phyloP scores from a whole-genome alignment of 805 yeast species.

The Spathaspora arborariae region DNA sequence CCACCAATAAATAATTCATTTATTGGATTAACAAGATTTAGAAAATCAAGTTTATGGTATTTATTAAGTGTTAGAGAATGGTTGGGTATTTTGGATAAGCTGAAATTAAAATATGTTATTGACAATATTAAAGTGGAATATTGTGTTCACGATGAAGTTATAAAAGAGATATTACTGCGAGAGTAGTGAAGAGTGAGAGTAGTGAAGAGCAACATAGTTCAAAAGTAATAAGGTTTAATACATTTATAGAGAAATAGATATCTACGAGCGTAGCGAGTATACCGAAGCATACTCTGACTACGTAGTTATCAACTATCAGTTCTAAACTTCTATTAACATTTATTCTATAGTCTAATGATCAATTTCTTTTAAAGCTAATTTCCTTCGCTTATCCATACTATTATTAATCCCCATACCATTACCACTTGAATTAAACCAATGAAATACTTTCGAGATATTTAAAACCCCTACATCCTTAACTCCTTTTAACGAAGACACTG shows the following conservation, averaged over 20 bases:
- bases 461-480: slow-evolving; percentile 30
- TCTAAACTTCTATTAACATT: too few species aligned
- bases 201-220: too few species aligned
- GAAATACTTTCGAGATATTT: slow-evolving; percentile 15
- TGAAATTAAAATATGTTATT: slow-evolving; percentile 13
- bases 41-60: slow-evolving; percentile 79
- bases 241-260: background rate
- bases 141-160: slow-evolving; percentile 10
- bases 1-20: slow-evolving; percentile 35
- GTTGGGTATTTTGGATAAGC: slow-evolving; percentile 18
- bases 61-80: slow-evolving; percentile 73
- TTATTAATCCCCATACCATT: slow-evolving; percentile 14
- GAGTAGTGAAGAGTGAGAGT: background rate
- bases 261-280: too few species aligned
- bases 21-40: slow-evolving; percentile 53
- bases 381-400: slow-evolving; percentile 38
- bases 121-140: slow-evolving; percentile 23
- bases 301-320: too few species aligned
- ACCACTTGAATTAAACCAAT: slow-evolving; percentile 18
- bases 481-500: slow-evolving; percentile 38
- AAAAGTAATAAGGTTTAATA: too few species aligned
- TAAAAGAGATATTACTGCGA: background rate
- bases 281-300: too few species aligned
- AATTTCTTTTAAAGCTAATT: slow-evolving; percentile 37
- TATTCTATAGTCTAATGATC: slow-evolving; percentile 18